Conservation (phyloP, 148 eudicot genomes). For the Rhododendron kiyosumense region DNA sequence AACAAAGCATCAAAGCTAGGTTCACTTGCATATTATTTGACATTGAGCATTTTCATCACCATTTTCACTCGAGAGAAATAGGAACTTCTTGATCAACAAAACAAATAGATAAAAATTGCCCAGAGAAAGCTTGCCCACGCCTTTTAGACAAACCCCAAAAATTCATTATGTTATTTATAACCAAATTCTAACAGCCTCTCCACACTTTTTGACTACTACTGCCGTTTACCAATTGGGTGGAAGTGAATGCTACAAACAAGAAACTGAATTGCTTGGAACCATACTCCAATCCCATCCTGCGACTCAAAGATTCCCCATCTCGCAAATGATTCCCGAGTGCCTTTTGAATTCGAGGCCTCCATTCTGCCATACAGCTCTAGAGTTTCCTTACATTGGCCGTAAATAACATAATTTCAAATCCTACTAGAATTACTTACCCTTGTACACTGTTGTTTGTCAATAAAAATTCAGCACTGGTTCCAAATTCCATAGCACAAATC, state of each 20-base stretch:
- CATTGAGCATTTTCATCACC: no score
- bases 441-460: no score
- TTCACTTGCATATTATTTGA: neutral
- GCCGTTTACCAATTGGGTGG: neutral
- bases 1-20: neutral
- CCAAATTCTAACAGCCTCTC: neutral
- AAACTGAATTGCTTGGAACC: neutral
- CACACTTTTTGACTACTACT: neutral
- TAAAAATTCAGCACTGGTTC: no score
- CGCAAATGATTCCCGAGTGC: neutral
- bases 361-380: no score
- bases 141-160: neutral
- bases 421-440: no score
- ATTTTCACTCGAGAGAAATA: neutral
- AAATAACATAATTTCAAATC: no score
- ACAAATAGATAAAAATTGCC: no score
- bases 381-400: no score
- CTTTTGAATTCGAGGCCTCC: no score
- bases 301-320: neutral
- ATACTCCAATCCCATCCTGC: neutral
- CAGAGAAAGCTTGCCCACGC: neutral
- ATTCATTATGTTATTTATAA: neutral
- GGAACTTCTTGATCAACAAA: neutral
- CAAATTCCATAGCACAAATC: no score
- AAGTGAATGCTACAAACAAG: neutral